A percentile compares a stretch with the other conserved stretches of the same genome.
phyloP scores from a whole-genome alignment of 768 basidiomycete species.

The Gyrodon lividus region DNA sequence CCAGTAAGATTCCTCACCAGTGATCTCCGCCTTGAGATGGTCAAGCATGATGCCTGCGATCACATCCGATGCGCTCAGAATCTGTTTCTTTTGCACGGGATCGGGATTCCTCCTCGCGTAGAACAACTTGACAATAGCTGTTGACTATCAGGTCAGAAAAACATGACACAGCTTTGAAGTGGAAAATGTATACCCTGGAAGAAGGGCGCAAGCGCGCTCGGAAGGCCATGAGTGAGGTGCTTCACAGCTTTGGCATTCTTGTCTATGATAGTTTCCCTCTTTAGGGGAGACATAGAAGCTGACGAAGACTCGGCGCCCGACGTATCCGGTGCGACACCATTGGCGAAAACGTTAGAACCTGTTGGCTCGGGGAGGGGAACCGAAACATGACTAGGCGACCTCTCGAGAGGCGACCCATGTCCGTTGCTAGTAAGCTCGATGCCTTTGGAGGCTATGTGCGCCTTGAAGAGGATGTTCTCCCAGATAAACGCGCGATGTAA shows the following conservation, averaged over 20 bases:
- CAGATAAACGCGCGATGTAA: slow-evolving; percentile 82
- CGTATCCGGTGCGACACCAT: slow-evolving; percentile 28
- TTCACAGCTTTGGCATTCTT: slow-evolving; percentile 75
- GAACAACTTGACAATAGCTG: slow-evolving; percentile 87
- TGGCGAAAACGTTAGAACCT: slow-evolving; percentile 29
- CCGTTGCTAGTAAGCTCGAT: slow-evolving; percentile 48
- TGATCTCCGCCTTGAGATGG: slow-evolving; percentile 56
- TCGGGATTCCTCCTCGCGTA: slow-evolving; percentile 79
- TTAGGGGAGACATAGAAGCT: slow-evolving; percentile 29
- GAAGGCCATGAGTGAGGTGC: slow-evolving; percentile 77
- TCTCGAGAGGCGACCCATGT: slow-evolving; percentile 45
- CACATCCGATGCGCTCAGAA: slow-evolving; percentile 61
- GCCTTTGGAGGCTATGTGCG: slow-evolving; percentile 51
- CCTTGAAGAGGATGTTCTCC: slow-evolving; percentile 82
- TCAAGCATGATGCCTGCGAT: slow-evolving; percentile 73
- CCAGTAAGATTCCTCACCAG: slow-evolving; percentile 45
- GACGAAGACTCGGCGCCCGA: slow-evolving; percentile 22
- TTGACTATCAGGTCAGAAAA: slow-evolving; percentile 10
- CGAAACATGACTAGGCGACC: slow-evolving; percentile 45
- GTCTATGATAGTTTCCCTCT: slow-evolving; percentile 48
- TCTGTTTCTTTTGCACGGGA: slow-evolving; percentile 71
- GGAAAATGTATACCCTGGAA: slow-evolving; percentile 66
- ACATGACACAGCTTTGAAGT: background rate
- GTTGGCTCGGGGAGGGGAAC: slow-evolving; percentile 41
- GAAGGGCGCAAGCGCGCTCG: slow-evolving; percentile 73